Conservation (phyloP, 2,329 filamentous ascomycete genomes). For the Orbilia oligospora region DNA sequence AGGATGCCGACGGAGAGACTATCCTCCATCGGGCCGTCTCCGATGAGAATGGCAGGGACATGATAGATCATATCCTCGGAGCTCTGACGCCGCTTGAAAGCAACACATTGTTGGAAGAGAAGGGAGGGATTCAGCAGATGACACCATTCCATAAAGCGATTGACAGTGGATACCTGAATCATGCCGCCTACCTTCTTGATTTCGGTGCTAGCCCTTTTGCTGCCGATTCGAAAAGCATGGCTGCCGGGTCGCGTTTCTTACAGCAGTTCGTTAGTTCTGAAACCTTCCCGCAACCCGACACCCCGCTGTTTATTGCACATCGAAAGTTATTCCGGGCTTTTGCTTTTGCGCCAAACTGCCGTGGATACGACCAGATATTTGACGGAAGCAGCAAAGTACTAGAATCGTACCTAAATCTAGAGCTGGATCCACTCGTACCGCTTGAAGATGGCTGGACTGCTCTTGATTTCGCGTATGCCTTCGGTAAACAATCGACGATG, state of each 20-base stretch:
- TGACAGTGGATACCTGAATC: neutral
- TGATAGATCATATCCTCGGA: neutral
- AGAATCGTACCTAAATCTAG: neutral
- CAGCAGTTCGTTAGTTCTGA: neutral
- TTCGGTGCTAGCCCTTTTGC: neutral
- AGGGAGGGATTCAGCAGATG: neutral
- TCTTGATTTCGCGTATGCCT: slow-evolving; percentile 30
- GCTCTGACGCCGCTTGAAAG: neutral
- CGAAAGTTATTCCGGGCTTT: slow-evolving; percentile 5
- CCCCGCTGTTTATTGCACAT: neutral
- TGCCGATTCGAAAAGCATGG: neutral
- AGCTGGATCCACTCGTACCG: neutral
- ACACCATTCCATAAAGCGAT: neutral
- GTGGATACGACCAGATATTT: neutral
- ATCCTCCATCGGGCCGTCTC: neutral
- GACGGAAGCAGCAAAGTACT: neutral
- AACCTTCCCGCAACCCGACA: neutral
- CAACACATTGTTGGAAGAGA: neutral
- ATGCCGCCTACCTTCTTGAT: slow-evolving; percentile 1
- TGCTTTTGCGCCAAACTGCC: neutral
- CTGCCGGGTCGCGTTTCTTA: neutral
- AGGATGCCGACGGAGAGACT: neutral
- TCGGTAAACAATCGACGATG: neutral
- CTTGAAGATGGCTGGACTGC: slow-evolving; percentile 15
- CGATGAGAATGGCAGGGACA: neutral